Base-by-base conservation (phyloP, 1,139 yeast genomes). In the Hyphopichia pseudoburtonii region DNA sequence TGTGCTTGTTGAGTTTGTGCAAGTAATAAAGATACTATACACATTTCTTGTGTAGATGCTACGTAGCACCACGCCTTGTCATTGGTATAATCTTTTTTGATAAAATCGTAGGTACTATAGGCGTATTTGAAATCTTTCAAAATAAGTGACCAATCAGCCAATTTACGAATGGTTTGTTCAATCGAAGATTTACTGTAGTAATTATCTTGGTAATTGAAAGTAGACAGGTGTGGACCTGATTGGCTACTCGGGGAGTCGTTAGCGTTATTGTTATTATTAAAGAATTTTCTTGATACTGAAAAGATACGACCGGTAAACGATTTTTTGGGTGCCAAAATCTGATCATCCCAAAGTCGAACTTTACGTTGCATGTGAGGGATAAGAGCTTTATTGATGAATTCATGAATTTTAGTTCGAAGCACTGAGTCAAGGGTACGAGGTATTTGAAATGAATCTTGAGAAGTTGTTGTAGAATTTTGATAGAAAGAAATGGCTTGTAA, bases 121-220 rank as follows among this genome's bases (percentile, higher is more conserved):
- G 97, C 94, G 45, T 81, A 82, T 55, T 83, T 83, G 67, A 86
- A 92, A 61, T 92, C 97, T 32, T 90, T 78, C 17, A 90, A 64
- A 78, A 92, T 86, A 50, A 92, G 78, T 6, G 92, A 81, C 88
- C 95, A 88, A 58, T 92, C 98, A 0, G 95, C 97, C 30, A 92
- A 65, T 52, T 86, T 85, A 35, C 97, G 67, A 24, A 89, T 70
- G 33, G 78, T 73, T 49, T 88, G 87, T 51, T 89, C 97, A 0
- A 85, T 77, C 0, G 90, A 71, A 1, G 79, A 63, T 34, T 76
- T 76, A 37, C 73, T 65, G 55, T 86, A 86, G 43, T 66, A 78
- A 26, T 76, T 77, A 23, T 70, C 72, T n/a, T 57, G 59, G 17
- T 68, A 50, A 50, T 78, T 78, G 45, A 56, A 71, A 4, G 62